phyloP scores from a whole-genome alignment of 2,329 filamentous ascomycete species.

The Exophiala xenobiotica region DNA sequence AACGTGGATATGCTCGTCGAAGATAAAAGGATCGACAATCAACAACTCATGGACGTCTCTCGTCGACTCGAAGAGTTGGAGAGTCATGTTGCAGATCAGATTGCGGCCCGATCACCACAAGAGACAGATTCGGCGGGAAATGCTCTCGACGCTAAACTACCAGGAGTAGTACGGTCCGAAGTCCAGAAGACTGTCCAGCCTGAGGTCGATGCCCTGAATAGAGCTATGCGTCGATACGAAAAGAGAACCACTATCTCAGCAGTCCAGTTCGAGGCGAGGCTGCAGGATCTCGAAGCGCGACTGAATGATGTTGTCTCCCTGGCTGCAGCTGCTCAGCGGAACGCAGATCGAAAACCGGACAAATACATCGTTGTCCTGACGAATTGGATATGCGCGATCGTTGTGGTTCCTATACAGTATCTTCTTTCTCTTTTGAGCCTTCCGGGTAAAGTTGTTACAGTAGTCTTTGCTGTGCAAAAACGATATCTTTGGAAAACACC shows the following conservation, averaged over 20 bases:
- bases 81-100: slow-evolving; percentile 48
- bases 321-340: slow-evolving; percentile 65
- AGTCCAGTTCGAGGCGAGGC: slow-evolving; percentile 71
- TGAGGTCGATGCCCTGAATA: slow-evolving; percentile 82
- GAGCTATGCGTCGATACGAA: slow-evolving; percentile 86
- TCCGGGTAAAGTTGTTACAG: slow-evolving; percentile 32
- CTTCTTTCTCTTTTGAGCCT: slow-evolving; percentile 34
- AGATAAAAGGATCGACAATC: slow-evolving; percentile 9
- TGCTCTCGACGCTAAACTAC: slow-evolving; percentile 36
- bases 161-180: slow-evolving; percentile 48
- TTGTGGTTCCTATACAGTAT: slow-evolving; percentile 40
- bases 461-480: slow-evolving; percentile 13
- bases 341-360: slow-evolving; percentile 28
- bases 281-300: slow-evolving; percentile 68
- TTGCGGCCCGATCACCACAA: slow-evolving; percentile 29
- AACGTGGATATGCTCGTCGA: slow-evolving; percentile 34
- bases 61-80: slow-evolving; percentile 71
- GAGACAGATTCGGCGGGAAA: slow-evolving; percentile 43
- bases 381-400: slow-evolving; percentile 37
- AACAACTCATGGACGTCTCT: slow-evolving; percentile 50
- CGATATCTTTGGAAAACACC: slow-evolving; percentile 13
- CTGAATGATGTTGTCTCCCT: slow-evolving; percentile 76
- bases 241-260: slow-evolving; percentile 77
- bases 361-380: slow-evolving; percentile 36
- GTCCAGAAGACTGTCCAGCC: slow-evolving; percentile 68